phyloP scores from a whole-genome alignment of 768 basidiomycete genomes.

The Mycena metata region DNA sequence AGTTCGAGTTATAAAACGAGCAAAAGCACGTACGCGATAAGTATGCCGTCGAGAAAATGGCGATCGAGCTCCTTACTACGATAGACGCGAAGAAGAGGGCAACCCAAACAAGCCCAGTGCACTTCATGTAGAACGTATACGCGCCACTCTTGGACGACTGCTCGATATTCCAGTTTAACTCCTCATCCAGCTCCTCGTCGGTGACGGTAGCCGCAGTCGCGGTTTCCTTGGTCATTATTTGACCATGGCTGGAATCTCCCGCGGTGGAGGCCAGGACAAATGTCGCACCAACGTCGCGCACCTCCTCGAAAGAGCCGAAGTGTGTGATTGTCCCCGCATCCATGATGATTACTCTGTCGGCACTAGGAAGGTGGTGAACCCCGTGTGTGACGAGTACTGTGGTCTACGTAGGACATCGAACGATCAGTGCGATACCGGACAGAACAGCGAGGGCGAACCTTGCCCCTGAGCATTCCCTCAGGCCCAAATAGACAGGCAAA shows the following conservation, averaged over 20 bases:
- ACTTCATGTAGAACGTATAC: constrained; percentile 25
- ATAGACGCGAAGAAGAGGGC: constrained; percentile 14
- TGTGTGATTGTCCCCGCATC: constrained; percentile 24
- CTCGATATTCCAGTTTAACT: constrained; percentile 15
- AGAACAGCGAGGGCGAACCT: too few relatives aligned
- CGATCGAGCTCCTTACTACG: constrained; percentile 1
- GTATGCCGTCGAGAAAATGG: constrained; percentile 15
- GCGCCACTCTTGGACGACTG: constrained; percentile 16
- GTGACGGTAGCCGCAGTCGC: constrained; percentile 24
- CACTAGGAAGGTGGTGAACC: constrained; percentile 29
- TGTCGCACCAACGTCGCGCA: constrained; percentile 24
- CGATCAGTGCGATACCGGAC: too few relatives aligned
- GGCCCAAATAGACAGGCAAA: constrained; percentile 31
- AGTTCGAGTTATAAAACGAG: neutral
- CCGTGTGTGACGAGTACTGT: constrained; percentile 34
- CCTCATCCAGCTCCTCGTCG: constrained; percentile 28
- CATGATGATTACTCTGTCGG: constrained; percentile 33
- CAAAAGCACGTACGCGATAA: constrained; percentile 13
- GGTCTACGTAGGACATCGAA: neutral
- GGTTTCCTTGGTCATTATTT: neutral
- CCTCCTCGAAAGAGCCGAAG: constrained; percentile 31
- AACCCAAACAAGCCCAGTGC: constrained; percentile 4
- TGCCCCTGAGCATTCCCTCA: constrained; percentile 29
- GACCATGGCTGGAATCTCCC: neutral
- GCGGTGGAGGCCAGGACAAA: constrained; percentile 15